Evolutionary conservation across 345 rosid genomes (phyloP).

Genomic region (Salix dunnii): DNA sequence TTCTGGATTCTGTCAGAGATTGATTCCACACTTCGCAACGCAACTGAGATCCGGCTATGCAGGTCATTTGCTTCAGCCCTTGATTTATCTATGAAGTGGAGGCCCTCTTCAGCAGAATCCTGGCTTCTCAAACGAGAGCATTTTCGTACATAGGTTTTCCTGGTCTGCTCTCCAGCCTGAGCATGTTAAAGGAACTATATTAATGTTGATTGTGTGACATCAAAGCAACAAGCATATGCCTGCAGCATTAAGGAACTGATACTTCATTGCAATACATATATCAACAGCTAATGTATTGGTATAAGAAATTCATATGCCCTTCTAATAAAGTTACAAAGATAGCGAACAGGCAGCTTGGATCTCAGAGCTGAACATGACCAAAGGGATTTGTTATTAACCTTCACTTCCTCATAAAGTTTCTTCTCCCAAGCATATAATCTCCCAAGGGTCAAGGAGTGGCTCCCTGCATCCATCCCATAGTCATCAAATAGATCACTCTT

Average conservation of each 20-base stretch:
- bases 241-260: background rate
- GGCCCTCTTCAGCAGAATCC: conserved; percentile 6
- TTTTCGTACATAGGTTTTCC: conserved; percentile 32
- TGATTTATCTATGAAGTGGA: conserved; percentile 22
- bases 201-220: background rate
- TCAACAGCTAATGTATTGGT: background rate
- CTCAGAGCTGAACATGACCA: background rate
- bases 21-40: conserved; percentile 34
- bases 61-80: conserved; percentile 27
- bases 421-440: conserved; percentile 49
- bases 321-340: too few species aligned
- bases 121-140: conserved; percentile 17
- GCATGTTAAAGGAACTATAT: conserved; percentile 1
- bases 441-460: conserved; percentile 36
- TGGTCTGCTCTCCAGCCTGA: conserved; percentile 38
- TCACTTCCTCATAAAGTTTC: conserved; percentile 45
- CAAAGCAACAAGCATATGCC: background rate
- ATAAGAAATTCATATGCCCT: too few species aligned
- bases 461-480: conserved; percentile 36
- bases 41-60: conserved; percentile 32
- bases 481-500: conserved; percentile 29
- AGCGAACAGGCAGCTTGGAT: background rate
- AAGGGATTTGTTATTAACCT: conserved; percentile 23
- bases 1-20: conserved; percentile 39
- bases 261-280: background rate